These are phyloP conservation scores for Colletotrichum simmondsii DNA, from an alignment of 2,329 filamentous ascomycete genomes.

Conservation along the genomic window DNA sequence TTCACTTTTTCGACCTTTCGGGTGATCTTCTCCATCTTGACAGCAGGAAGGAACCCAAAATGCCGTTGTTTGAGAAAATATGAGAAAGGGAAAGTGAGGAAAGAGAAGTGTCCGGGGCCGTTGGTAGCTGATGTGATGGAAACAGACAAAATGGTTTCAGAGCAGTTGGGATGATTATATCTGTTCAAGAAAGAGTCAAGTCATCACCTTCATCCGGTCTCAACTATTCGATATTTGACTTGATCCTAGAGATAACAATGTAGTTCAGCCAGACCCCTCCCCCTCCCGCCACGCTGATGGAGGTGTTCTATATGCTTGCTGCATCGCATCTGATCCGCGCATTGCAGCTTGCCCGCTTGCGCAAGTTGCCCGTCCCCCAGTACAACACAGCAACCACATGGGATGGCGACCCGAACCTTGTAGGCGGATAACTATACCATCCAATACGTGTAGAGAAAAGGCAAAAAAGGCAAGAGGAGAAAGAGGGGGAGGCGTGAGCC, in stretches of 20 bases:
- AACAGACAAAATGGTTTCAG: slow-evolving; percentile 26
- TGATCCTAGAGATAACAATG: slow-evolving; percentile 7
- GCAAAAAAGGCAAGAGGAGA: not conserved
- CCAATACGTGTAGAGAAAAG: not conserved
- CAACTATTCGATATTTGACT: not conserved
- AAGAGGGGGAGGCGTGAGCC: slow-evolving; percentile 17
- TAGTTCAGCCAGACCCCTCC: not conserved
- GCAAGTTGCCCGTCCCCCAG: slow-evolving; percentile 13
- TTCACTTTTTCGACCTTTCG: not conserved
- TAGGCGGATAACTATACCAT: not conserved
- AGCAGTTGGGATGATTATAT: slow-evolving; percentile 21
- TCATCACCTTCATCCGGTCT: slow-evolving; percentile 5
- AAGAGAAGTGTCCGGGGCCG: not conserved
- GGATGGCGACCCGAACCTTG: not conserved
- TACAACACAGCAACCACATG: slow-evolving; percentile 6
- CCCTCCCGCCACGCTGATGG: not conserved
- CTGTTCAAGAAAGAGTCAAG: slow-evolving; percentile 1
- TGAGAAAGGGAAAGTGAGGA: not conserved
- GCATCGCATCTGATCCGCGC: slow-evolving; percentile 24
- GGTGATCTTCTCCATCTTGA: slow-evolving; percentile 20
- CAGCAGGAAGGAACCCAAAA: not conserved
- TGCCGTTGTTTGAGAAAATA: not conserved
- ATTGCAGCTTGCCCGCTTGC: slow-evolving; percentile 16
- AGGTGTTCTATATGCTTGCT: slow-evolving; percentile 29
- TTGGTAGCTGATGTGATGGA: not conserved